Percentiles rank a stretch among this genome's conserved stretches.
Conservation (phyloP, 1,284 basidiomycete species). For the Rhodotorula sp. region DNA sequence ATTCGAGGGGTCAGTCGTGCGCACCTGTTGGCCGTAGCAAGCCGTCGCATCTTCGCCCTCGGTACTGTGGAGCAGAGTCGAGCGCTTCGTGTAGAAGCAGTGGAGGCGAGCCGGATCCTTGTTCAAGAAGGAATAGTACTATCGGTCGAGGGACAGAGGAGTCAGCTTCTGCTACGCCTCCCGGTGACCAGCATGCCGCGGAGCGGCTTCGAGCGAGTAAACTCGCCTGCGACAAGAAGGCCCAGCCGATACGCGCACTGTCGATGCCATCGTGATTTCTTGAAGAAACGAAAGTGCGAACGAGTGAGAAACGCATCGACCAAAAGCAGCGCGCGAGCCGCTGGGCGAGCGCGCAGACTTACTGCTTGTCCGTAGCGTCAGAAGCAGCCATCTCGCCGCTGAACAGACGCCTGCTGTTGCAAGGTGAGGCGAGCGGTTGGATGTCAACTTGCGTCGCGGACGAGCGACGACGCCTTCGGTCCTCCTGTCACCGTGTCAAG, state of each 20-base stretch:
- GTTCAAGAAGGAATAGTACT: conserved; percentile 56
- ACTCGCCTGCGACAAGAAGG: conserved; percentile 38
- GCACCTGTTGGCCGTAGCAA: conserved; percentile 87
- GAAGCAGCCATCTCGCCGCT: conserved; percentile 13
- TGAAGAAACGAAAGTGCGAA: conserved; percentile 1
- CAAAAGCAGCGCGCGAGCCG: background rate
- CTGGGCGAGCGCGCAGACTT: background rate
- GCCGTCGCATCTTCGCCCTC: conserved; percentile 88
- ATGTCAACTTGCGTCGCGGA: no score
- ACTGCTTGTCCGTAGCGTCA: conserved; percentile 23
- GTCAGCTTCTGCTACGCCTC: background rate
- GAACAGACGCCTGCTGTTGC: no score
- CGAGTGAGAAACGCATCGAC: background rate
- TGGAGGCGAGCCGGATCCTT: conserved; percentile 94
- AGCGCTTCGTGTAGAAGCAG: conserved; percentile 98
- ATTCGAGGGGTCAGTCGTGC: background rate
- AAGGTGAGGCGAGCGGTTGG: no score
- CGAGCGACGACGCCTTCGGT: no score
- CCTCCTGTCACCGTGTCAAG: no score
- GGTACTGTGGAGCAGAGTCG: conserved; percentile 91
- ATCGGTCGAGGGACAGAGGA: background rate
- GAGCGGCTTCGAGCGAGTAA: background rate
- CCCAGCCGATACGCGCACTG: conserved; percentile 34
- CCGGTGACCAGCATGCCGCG: background rate
- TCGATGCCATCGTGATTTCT: conserved; percentile 18